phyloP scores from a whole-genome alignment of 768 basidiomycete genomes.

The Mycena venus region DNA sequence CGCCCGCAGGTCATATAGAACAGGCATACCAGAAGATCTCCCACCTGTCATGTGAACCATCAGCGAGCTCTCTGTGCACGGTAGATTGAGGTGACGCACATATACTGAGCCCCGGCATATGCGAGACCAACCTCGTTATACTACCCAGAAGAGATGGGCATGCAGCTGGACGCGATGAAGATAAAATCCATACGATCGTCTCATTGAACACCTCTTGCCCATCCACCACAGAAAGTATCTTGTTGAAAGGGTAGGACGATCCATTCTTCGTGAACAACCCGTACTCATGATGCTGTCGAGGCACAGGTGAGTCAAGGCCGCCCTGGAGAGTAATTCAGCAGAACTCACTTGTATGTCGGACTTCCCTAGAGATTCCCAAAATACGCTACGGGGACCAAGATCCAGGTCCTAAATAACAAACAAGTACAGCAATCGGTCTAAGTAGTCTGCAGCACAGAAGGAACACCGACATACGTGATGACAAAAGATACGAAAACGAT shows the following conservation, averaged over 20 bases:
- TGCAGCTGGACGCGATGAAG: too few species aligned
- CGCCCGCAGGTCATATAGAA: background rate
- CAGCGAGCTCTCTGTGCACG: too few species aligned
- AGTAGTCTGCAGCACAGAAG: background rate
- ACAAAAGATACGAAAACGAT: background rate
- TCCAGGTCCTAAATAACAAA: background rate
- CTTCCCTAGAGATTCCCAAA: slow-evolving; percentile 15
- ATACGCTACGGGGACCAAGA: slow-evolving; percentile 13
- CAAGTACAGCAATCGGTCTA: too few species aligned
- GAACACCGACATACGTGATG: background rate
- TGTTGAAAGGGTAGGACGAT: background rate
- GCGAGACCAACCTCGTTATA: background rate
- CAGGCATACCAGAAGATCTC: background rate
- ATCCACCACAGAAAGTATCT: background rate
- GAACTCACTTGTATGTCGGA: background rate
- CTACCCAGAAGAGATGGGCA: background rate
- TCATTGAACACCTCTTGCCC: background rate
- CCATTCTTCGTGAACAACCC: slow-evolving; percentile 22
- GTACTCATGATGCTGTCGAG: too few species aligned
- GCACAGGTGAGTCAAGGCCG: too few species aligned
- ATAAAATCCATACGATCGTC: too few species aligned
- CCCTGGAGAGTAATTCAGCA: background rate
- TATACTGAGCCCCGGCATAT: background rate
- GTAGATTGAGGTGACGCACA: background rate
- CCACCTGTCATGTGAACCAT: background rate